Evolutionary conservation across 2,329 filamentous ascomycete species (phyloP), one percentile per base, ranked within the genome.

Genomic region (Talaromyces sp.): DNA sequence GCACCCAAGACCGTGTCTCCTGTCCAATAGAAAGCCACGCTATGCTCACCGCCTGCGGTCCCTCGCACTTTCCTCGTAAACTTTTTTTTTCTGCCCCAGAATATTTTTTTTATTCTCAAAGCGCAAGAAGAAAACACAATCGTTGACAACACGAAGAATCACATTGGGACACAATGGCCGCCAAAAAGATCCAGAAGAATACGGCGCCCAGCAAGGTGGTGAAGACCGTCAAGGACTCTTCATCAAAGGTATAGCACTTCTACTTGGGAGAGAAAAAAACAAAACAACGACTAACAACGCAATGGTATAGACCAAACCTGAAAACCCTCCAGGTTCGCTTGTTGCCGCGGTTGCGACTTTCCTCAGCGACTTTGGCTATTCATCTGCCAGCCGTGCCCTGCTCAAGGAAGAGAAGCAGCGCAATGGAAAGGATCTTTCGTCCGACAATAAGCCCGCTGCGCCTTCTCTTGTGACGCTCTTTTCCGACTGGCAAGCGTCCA

Each of bases 291-390:
- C 40, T 56, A 58, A 52, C 27, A 34, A 57, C 28, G 31, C 6
- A 52, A 33, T 42, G 52, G 36, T 33, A 52, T 52, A 34, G 14
- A 28, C 60, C 10, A 47, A 47, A 23, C n/a, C 14, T 7, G 60
- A 58, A 28, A 28, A 10, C n/a, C 50, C 85, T 30, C 83, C 88
- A 4, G 75, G 82, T 31, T 82, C 89, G 73, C 78, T 92, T 40
- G 79, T 92, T 70, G 84, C 87, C 64, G 79, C 91, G 16, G 82
- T 92, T 68, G 85, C 86, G 65, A 75, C 78, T 27, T 92, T 92
- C 73, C 81, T 92, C 56, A 81, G 82, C 50, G 82, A 88, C 53
- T 82, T 89, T 72, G 83, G 85, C n/a, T 89, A 90, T 68, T 74
- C 81, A 55, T 80, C 81, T 62, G 85, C 89, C 53, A 84, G 83